phyloP scores from a whole-genome alignment of 805 yeast species.

The Candida ortonii region DNA sequence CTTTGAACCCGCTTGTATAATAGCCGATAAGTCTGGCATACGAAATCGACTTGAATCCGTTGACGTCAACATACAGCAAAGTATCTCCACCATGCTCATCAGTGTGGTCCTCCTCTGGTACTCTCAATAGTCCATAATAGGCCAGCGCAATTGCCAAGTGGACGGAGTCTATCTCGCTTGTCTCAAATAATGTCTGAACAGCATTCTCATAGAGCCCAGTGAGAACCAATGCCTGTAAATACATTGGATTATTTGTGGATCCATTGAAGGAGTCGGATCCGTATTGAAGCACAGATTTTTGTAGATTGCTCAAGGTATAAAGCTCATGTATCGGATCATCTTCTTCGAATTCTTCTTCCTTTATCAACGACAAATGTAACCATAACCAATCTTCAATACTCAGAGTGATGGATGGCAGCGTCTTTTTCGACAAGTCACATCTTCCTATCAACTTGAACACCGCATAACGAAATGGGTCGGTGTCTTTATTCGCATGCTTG shows the following conservation, averaged over 20 bases:
- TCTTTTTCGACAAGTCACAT: constrained; percentile 67
- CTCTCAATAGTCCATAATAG: constrained; percentile 65
- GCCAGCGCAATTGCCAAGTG: constrained; percentile 83
- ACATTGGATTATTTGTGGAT: constrained; percentile 64
- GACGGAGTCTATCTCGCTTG: constrained; percentile 80
- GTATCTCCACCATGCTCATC: constrained; percentile 8
- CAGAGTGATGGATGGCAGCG: constrained; percentile 62
- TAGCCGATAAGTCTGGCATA: constrained; percentile 71
- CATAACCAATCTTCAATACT: constrained; percentile 96
- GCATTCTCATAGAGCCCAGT: constrained; percentile 83
- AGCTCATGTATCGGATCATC: constrained; percentile 57
- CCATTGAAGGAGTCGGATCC: constrained; percentile 72
- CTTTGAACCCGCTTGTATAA: constrained; percentile 78
- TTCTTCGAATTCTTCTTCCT: constrained; percentile 44
- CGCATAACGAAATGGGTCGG: constrained; percentile 88
- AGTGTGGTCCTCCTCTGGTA: constrained; percentile 22
- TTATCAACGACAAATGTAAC: constrained; percentile 79
- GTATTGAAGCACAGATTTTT: constrained; percentile 61
- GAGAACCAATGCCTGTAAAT: constrained; percentile 68
- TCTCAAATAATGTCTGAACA: constrained; percentile 55
- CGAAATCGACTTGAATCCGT: constrained; percentile 33
- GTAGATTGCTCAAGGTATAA: constrained; percentile 73
- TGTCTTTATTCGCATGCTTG: constrained; percentile 55
- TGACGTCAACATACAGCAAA: constrained; percentile 34
- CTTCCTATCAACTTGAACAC: constrained; percentile 91